phyloP scores from a whole-genome alignment of 1,139 yeast species.

The Yamadazyma siamensis region DNA sequence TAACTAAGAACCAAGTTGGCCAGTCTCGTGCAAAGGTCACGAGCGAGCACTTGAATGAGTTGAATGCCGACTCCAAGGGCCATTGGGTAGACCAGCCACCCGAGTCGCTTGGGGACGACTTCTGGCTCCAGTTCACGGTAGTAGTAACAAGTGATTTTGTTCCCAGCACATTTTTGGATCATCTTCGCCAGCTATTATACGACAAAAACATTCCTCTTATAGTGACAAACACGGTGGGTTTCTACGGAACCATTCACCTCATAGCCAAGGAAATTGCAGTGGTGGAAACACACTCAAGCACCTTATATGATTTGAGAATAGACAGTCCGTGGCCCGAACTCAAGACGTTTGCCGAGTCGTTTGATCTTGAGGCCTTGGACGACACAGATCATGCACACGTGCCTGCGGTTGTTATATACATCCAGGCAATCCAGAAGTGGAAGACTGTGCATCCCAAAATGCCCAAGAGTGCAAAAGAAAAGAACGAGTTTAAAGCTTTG shows the following conservation, averaged over 20 bases:
- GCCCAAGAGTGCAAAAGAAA: slow-evolving; percentile 48
- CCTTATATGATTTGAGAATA: slow-evolving; percentile 65
- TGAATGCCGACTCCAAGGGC: slow-evolving; percentile 61
- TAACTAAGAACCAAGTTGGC: slow-evolving; percentile 47
- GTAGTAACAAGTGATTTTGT: slow-evolving; percentile 47
- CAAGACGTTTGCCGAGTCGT: slow-evolving; percentile 45
- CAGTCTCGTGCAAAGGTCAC: slow-evolving; percentile 36
- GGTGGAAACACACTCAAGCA: slow-evolving; percentile 71
- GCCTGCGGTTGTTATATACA: slow-evolving; percentile 68
- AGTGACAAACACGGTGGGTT: slow-evolving; percentile 54
- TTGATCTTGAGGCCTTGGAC: slow-evolving; percentile 45
- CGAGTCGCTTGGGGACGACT: slow-evolving; percentile 16
- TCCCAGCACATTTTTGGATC: slow-evolving; percentile 12
- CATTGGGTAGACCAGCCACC: slow-evolving; percentile 20
- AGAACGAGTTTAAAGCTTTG: slow-evolving; percentile 43
- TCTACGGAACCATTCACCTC: slow-evolving; percentile 63
- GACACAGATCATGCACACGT: slow-evolving; percentile 61
- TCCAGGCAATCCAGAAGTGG: slow-evolving; percentile 54
- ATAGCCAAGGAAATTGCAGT: slow-evolving; percentile 54
- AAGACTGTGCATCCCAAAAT: slow-evolving; percentile 22
- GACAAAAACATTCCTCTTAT: slow-evolving; percentile 50
- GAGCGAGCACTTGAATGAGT: slow-evolving; percentile 42
- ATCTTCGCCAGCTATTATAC: slow-evolving; percentile 41
- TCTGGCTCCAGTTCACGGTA: slow-evolving; percentile 53
- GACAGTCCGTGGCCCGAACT: slow-evolving; percentile 77